These are phyloP conservation scores for Phytophthora litchii DNA, from an alignment of 352 stramenopile species.

Conservation along the genomic window DNA sequence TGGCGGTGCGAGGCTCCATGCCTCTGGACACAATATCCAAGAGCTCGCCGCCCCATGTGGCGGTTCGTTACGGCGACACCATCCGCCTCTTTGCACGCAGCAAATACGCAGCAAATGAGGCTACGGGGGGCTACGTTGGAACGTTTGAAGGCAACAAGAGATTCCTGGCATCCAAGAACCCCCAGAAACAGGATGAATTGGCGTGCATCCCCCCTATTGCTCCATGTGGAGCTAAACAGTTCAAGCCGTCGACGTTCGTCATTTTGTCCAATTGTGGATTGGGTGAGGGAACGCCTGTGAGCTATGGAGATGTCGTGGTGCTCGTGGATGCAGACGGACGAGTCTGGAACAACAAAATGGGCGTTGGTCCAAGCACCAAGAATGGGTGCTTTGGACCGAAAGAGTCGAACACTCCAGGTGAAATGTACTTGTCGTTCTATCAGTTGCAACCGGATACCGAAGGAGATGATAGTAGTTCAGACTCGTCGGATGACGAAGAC, in stretches of 20 bases:
- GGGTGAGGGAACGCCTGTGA: slow-evolving; percentile 62
- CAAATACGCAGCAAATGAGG: slow-evolving; percentile 45
- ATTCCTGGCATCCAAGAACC: slow-evolving; percentile 65
- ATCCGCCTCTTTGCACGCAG: slow-evolving; percentile 72
- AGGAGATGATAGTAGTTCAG: slow-evolving; percentile 48
- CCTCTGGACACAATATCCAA: slow-evolving; percentile 45
- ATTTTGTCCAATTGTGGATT: slow-evolving; percentile 74
- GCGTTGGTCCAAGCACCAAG: slow-evolving; percentile 71
- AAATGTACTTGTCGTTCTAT: slow-evolving; percentile 86
- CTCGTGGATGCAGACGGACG: slow-evolving; percentile 66
- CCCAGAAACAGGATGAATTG: slow-evolving; percentile 68
- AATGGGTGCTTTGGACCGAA: slow-evolving; percentile 83
- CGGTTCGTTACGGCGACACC: slow-evolving; percentile 70
- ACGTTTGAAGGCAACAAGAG: slow-evolving; percentile 70
- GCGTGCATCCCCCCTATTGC: slow-evolving; percentile 68
- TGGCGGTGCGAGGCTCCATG: slow-evolving; percentile 29
- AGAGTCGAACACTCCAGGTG: slow-evolving; percentile 66
- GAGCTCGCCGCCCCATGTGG: slow-evolving; percentile 65
- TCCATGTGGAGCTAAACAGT: slow-evolving; percentile 40
- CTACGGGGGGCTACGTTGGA: slow-evolving; percentile 64
- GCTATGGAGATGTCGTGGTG: slow-evolving; percentile 83
- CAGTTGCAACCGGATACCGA: slow-evolving; percentile 52
- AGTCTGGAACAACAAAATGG: slow-evolving; percentile 91
- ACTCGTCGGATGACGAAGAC: slow-evolving; percentile 64
- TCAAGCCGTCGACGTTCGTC: slow-evolving; percentile 60